Base-by-base conservation (phyloP, 169 alveolate species). In the Plasmodium berghei region DNA sequence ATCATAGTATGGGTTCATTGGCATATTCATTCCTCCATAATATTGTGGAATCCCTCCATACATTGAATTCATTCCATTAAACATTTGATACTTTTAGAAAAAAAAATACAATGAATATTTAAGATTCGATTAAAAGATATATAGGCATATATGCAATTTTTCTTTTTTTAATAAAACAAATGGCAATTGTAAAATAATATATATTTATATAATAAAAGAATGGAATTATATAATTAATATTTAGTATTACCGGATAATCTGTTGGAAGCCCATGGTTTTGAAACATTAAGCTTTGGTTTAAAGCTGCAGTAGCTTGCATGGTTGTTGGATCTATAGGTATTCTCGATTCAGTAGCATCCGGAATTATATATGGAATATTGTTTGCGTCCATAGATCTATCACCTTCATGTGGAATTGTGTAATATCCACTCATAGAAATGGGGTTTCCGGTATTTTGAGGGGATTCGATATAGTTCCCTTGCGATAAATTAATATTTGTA, bases 231-330 rank as follows among this genome's bases (percentile, higher is more conserved):
- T 34, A 34, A 3, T 34, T 34, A 34, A 80, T 34, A 64, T 40
- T 20, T 54, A 69, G 14, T 34, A 12, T 83, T 83, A 83, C 90
- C 12, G 90, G 90, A 18, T 83, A 83, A 67, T 83, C 90, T 61
- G 85, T 28, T n/a, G 90, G 72, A 24, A 66, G 16, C 12, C 85
- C 90, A 42, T 83, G 66, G 72, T 83, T 83, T 59, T 67, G 83
- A 59, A 54, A 83, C 90, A 83, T 83, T 72, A 83, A 54, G 55
- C 90, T 83, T 59, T 83, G 90, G 46, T 83, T 83, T 56, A 83
- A 54, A 28, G 75, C 90, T 24, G 90, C 74, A 67, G 90, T 61
- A 46, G 90, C 90, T 83, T 83, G 90, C 90, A 83, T 83, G 24
- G 80, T 59, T n/a, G 90, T 67, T 49, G 83, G 80, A 62, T 83